Evolutionary conservation across 345 rosid species (phyloP), one percentile per base, ranked within the genome.

Genomic region (Adansonia digitata): DNA sequence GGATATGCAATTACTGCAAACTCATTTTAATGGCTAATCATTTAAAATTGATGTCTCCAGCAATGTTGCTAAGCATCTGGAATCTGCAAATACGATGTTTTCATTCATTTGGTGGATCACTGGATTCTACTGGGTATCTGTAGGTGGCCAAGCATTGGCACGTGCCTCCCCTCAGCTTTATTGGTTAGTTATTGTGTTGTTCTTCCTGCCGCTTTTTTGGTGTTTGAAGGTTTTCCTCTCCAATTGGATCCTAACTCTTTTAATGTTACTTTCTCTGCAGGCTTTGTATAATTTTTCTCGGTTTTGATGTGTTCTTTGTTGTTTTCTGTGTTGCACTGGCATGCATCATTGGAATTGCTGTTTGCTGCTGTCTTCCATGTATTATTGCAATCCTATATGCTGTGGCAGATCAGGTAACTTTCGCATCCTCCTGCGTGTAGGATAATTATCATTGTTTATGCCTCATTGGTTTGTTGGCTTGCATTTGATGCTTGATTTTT

Each of bases 31-130:
- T 71, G 45, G 49, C 60, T 52, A 34, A 55, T 37, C 20, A 39
- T 73, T 82, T 26, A 76, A 52, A 70, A 66, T 48, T 53, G 37
- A 34, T 77, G 27, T 39, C 75, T 60, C 55, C 86, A 69, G 86
- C 81, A 91, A 89, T 74, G 84, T 86, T 71, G 91, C 97, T 2
- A 95, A 95, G 87, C 94, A 95, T 83, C 84, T 95, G 80, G 99
- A 91, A 80, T 91, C 99, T 67, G 98, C 97, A 43, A 95, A 93
- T 78, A 93, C 99, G n/a, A 89, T 95, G 93, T 90, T 95, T 77
- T 95, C 98, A 1, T 95, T 95, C 84, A 80, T 95, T 73, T 95
- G 99, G 99, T 95, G 99, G 99, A 91, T 93, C 88, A 85, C 93
- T 84, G 99, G 99, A 43, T 95, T 93, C 86, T 95, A 93, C 82